Evolutionary conservation across 2,329 filamentous ascomycete species (phyloP).

Genomic region (Arachnomyces sp.): DNA sequence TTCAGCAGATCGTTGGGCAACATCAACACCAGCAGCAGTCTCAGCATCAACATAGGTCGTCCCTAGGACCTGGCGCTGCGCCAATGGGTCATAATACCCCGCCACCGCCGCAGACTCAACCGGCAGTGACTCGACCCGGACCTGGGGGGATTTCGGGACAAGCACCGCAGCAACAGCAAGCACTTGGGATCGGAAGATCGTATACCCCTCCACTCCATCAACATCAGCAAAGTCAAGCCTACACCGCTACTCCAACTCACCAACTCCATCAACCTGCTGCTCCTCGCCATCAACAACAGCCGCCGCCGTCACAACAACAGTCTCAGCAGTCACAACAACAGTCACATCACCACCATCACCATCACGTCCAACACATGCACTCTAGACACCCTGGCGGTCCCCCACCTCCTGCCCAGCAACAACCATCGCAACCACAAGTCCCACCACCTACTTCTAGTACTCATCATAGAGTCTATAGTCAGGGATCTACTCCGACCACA

Average conservation of each 20-base stretch:
- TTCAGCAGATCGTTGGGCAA: constrained; percentile 12
- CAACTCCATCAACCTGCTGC: neutral
- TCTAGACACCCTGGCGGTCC: no score
- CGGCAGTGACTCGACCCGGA: constrained; percentile 15
- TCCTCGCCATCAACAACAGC: neutral
- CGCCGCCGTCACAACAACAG: constrained; percentile 2
- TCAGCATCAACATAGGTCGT: constrained; percentile 20
- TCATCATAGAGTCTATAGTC: no score
- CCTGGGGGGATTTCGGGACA: constrained; percentile 4
- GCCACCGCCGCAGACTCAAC: constrained; percentile 19
- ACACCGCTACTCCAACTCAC: neutral
- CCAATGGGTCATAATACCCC: constrained; percentile 29
- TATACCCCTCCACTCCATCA: constrained; percentile 31
- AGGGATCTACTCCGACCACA: no score
- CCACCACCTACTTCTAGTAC: no score
- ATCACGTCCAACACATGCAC: no score
- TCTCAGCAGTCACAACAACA: constrained; percentile 5
- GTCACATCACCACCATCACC: no score
- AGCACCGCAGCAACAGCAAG: constrained; percentile 14
- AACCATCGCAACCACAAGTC: no score
- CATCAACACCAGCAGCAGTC: constrained; percentile 26
- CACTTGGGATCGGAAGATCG: constrained; percentile 26
- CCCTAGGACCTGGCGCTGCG: constrained; percentile 20
- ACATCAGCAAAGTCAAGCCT: constrained; percentile 4
- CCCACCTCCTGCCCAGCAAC: no score